Percentiles rank a stretch among this genome's conserved stretches.
phyloP scores from a whole-genome alignment of 2,329 filamentous ascomycete species.

The Cytospora leucostoma region DNA sequence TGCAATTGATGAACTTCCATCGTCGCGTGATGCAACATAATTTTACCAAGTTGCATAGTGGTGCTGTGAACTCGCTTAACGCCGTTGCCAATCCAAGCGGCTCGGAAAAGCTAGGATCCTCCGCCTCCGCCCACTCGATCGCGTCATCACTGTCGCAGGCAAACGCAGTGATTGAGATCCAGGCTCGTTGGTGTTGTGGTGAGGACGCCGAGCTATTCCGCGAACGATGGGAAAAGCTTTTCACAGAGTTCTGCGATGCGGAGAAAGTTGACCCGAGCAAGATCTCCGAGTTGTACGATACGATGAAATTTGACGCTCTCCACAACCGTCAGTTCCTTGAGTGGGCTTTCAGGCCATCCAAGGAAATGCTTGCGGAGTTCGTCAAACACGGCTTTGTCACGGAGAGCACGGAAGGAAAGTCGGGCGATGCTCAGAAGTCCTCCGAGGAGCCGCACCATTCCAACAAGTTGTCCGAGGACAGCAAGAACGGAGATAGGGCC shows the following conservation, averaged over 20 bases:
- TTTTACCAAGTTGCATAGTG: conserved; percentile 75
- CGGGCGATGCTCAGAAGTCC: conserved; percentile 37
- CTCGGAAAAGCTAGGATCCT: conserved; percentile 45
- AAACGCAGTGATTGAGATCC: conserved; percentile 69
- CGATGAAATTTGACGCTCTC: conserved; percentile 98
- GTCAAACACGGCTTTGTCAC: conserved; percentile 44
- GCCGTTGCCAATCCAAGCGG: conserved; percentile 54
- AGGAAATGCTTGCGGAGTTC: conserved; percentile 74
- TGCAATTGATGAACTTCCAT: conserved; percentile 97
- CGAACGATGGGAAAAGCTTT: conserved; percentile 97
- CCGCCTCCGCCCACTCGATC: conserved; percentile 38
- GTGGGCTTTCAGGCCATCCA: conserved; percentile 92
- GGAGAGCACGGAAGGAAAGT: conserved; percentile 38
- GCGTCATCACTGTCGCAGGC: conserved; percentile 59
- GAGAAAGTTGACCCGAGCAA: conserved; percentile 99
- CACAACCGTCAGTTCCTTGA: conserved; percentile 96
- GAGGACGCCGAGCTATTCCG: conserved; percentile 94
- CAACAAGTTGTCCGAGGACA: conserved; percentile 41
- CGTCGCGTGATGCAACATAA: conserved; percentile 94
- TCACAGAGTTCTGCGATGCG: conserved; percentile 91
- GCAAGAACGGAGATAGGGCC: conserved; percentile 37
- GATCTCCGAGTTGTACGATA: conserved; percentile 97
- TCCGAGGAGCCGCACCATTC: conserved; percentile 39
- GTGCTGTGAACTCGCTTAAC: conserved; percentile 64
- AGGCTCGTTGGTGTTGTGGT: conserved; percentile 92